Conservation (phyloP, 2,329 filamentous ascomycete species). For the Trichoderma sp. region DNA sequence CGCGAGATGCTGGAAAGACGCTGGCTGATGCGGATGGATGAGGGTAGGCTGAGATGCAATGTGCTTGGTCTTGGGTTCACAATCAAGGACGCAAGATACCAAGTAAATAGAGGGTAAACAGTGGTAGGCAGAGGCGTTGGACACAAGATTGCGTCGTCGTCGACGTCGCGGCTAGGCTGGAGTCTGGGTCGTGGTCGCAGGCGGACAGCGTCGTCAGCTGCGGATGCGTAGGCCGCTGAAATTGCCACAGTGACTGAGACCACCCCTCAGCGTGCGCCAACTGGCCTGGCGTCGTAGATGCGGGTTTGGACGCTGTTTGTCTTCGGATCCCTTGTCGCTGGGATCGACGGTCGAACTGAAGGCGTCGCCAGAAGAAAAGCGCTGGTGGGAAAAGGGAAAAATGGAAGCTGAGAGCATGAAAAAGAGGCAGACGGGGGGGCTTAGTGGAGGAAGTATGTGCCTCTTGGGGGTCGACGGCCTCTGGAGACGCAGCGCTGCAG, state of each 20-base stretch:
- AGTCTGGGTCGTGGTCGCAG: slow-evolving; percentile 21
- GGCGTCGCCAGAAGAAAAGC: background rate
- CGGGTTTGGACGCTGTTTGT: background rate
- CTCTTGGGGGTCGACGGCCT: slow-evolving; percentile 8
- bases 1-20: background rate
- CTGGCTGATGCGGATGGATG: background rate
- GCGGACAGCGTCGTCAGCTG: slow-evolving; percentile 30
- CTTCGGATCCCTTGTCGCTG: background rate
- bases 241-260: slow-evolving; percentile 21
- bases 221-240: slow-evolving; percentile 28
- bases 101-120: background rate
- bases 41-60: background rate
- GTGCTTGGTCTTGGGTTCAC: background rate
- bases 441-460: slow-evolving; percentile 15
- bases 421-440: slow-evolving; percentile 13
- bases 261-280: slow-evolving; percentile 19
- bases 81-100: slow-evolving; percentile 3
- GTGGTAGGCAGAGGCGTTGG: background rate
- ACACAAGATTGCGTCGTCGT: slow-evolving; percentile 15
- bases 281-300: background rate
- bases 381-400: background rate
- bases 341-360: background rate
- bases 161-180: slow-evolving; percentile 14
- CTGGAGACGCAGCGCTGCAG: background rate
- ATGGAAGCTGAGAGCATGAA: background rate